phyloP scores from a whole-genome alignment of 2,329 filamentous ascomycete species.

The Aspergillus sp. region DNA sequence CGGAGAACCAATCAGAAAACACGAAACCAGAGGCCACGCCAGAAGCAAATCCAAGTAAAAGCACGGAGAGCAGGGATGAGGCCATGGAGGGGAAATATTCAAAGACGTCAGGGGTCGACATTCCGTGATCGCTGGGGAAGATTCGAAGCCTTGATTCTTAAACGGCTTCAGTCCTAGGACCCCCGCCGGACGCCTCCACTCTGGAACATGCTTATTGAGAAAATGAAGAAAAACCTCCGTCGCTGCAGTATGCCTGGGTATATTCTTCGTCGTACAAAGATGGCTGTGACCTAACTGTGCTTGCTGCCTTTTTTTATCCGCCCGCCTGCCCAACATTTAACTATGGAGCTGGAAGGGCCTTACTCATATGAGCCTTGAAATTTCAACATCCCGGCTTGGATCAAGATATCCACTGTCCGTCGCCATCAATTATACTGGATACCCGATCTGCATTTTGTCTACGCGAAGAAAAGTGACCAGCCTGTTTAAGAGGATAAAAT shows the following conservation, averaged over 20 bases:
- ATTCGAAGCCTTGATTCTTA: constrained; percentile 11
- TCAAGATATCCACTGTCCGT: not conserved
- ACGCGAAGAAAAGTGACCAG: constrained; percentile 8
- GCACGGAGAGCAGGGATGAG: not conserved
- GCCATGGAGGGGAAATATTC: constrained; percentile 40
- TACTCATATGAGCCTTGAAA: not conserved
- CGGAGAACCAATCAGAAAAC: not conserved
- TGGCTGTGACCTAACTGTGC: constrained; percentile 3
- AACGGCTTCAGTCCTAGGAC: not conserved
- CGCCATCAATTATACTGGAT: constrained; percentile 27
- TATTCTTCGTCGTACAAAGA: not conserved
- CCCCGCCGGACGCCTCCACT: not conserved
- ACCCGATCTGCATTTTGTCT: constrained; percentile 30
- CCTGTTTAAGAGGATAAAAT: not conserved
- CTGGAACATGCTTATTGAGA: not conserved
- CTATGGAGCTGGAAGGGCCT: not conserved
- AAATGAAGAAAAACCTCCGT: not conserved
- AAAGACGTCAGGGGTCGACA: constrained; percentile 38
- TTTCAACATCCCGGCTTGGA: not conserved
- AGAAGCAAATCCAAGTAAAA: constrained; percentile 4
- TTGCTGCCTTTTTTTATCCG: not conserved
- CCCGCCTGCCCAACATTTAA: not conserved
- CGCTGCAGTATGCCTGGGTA: not conserved
- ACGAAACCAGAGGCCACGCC: not conserved
- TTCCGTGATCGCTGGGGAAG: constrained; percentile 45